A percentile compares a stretch with the other conserved stretches of the same genome.
phyloP scores from a whole-genome alignment of 192 early-diverging fungal genomes.

The Pecoramyces ruminantium region DNA sequence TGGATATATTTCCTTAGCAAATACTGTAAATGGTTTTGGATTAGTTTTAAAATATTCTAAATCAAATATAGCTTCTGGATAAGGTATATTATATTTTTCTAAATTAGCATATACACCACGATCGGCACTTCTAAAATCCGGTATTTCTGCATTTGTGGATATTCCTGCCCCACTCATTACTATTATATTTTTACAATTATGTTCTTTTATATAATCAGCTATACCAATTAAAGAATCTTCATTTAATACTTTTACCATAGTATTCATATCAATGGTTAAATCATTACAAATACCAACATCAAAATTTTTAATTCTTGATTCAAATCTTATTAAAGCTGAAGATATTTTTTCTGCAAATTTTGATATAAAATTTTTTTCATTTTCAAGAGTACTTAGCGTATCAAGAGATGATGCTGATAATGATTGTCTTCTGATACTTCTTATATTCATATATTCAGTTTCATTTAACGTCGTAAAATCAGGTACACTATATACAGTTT shows the following conservation, averaged over 20 bases:
- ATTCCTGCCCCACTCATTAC: not conserved
- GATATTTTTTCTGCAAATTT: not conserved
- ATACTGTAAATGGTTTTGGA: not conserved
- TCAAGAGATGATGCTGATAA: not conserved
- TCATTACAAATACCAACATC: not conserved
- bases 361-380: not conserved
- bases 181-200: not conserved
- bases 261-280: not conserved
- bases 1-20: not conserved
- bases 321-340: not conserved
- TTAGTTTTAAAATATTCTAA: not conserved
- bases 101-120: not conserved
- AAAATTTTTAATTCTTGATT: not conserved
- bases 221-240: not conserved
- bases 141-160: not conserved
- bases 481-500: too few relatives aligned
- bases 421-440: not conserved
- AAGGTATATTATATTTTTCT: not conserved
- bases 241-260: not conserved
- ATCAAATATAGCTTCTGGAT: not conserved
- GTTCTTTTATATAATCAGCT: not conserved
- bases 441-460: not conserved
- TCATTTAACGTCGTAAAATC: too few relatives aligned
- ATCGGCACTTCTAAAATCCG: not conserved
- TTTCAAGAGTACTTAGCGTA: not conserved